Base-by-base conservation (phyloP, 2,329 filamentous ascomycete species). In the Calonectria pteridis region DNA sequence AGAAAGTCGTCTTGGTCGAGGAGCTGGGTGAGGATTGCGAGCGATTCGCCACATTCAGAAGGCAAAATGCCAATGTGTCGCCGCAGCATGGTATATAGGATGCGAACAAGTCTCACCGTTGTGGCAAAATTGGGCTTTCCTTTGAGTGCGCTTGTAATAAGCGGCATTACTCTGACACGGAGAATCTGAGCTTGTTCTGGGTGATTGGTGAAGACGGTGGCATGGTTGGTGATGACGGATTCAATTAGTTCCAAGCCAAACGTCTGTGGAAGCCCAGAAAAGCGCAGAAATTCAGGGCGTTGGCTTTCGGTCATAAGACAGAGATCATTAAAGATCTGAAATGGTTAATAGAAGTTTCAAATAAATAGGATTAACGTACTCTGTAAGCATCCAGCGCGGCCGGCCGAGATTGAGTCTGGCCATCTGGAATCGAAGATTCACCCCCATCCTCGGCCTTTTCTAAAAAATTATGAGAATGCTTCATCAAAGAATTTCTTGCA, bases 161-260 rank as follows among this genome's bases (percentile, higher is more conserved):
- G 91, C 3, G 96, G 96, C 90, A 98, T 94, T 2, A 98, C 91
- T 63, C 94, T 90, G 4, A 90, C 88, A 31, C 94, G 92, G 46
- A 98, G 88, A 46, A 98, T 91, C 76, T 96, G 90, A 6, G 94
- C 91, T 83, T 98, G 94, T 81, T 98, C 96, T 0, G 91, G 89
- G 81, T 98, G 95, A 4, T 89, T 88, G 23, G 92, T 87, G 83
- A 98, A 97, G 33, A 98, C 91, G 66, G 89, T 88, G n/a, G 93
- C 91, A 86, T 98, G 95, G 79, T 96, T 97, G 29, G 94, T 93
- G 73, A 99, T 87, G 67, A 98, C 92, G 0, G 95, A 96, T 84
- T 98, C 96, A 78, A 99, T 95, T 69, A 98, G 89, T 82, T 99
- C 97, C 1, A 99, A 86, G 7, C 95, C 94, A 78, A 98, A 97